phyloP scores from a whole-genome alignment of 176 grass and related monocot species.

The Oryza brachyantha region DNA sequence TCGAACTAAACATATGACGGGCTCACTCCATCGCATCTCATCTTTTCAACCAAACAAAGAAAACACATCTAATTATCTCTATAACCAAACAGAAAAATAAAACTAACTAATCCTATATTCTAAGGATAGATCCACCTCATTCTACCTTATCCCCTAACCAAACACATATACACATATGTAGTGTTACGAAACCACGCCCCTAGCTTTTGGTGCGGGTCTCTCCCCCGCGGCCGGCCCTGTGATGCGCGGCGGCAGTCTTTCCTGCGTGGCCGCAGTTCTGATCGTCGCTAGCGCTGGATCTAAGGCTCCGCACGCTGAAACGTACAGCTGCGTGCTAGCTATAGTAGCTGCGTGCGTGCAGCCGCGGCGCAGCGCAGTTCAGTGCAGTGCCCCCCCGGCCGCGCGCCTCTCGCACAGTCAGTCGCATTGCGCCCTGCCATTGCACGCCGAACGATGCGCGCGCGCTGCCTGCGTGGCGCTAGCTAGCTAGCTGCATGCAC shows the following conservation, averaged over 20 bases:
- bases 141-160: too few relatives aligned
- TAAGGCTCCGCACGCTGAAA: constrained; percentile 21
- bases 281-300: constrained; percentile 43
- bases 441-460: constrained; percentile 44
- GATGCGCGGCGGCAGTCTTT: constrained; percentile 33
- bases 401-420: constrained; percentile 28
- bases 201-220: neutral
- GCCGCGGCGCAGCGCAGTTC: too few relatives aligned
- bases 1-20: too few relatives aligned
- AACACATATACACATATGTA: too few relatives aligned
- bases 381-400: constrained; percentile 20
- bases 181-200: neutral
- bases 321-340: neutral
- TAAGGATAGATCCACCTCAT: too few relatives aligned
- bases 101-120: too few relatives aligned
- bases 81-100: too few relatives aligned
- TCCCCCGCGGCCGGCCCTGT: neutral
- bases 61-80: too few relatives aligned
- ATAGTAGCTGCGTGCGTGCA: neutral
- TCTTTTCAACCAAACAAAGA: too few relatives aligned
- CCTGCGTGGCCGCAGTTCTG: constrained; percentile 38
- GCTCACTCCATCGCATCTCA: too few relatives aligned
- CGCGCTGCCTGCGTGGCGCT: neutral
- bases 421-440: too few relatives aligned
- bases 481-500: neutral